Evolutionary conservation across 2,329 filamentous ascomycete genomes (phyloP).

Genomic region (Fragosphaeria purpurea): DNA sequence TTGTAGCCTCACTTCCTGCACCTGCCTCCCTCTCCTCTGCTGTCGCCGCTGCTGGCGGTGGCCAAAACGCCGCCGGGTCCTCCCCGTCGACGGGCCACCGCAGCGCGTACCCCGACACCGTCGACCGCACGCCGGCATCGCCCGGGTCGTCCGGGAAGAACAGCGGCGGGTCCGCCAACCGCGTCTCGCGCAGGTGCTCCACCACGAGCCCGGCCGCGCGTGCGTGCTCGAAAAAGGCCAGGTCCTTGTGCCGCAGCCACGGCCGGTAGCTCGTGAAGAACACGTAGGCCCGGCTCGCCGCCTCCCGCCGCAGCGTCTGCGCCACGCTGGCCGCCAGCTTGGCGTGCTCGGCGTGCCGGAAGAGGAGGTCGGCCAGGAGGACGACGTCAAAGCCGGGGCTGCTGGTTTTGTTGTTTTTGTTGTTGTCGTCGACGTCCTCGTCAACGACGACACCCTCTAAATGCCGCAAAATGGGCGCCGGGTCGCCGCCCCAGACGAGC

Average conservation of each 20-base stretch:
- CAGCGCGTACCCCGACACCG: conserved; percentile 69
- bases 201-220: conserved; percentile 62
- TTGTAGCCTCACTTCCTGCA: too few species aligned
- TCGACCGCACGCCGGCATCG: conserved; percentile 69
- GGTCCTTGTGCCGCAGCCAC: conserved; percentile 76
- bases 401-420: not conserved
- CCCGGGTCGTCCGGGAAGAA: conserved; percentile 87
- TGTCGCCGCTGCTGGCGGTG: conserved; percentile 1
- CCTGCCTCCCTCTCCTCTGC: too few species aligned
- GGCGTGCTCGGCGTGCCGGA: conserved; percentile 79
- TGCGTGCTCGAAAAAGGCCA: conserved; percentile 76
- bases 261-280: conserved; percentile 94
- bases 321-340: conserved; percentile 66
- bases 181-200: conserved; percentile 68
- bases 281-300: conserved; percentile 59
- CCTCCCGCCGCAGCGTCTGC: conserved; percentile 48
- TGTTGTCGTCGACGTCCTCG: conserved; percentile 3
- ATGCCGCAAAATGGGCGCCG: conserved; percentile 46
- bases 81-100: conserved; percentile 44
- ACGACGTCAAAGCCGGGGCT: conserved; percentile 60
- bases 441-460: conserved; percentile 27
- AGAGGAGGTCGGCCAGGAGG: conserved; percentile 80
- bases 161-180: conserved; percentile 67
- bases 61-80: conserved; percentile 10
- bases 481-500: conserved; percentile 72